phyloP scores from a whole-genome alignment of 768 basidiomycete genomes.

The Grammothele lineata region DNA sequence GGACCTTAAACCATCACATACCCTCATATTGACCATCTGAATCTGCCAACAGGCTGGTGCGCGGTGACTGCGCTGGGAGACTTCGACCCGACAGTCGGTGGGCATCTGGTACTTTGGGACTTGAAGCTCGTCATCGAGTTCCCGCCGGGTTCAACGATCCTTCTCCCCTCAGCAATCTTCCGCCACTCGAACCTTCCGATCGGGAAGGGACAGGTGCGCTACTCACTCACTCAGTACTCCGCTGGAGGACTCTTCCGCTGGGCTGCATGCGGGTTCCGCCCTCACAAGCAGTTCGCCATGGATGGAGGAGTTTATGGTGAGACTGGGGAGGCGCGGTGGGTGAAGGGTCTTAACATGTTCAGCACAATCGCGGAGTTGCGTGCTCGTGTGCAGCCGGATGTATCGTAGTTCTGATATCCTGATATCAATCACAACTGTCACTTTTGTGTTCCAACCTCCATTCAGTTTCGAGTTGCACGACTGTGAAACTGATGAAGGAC shows the following conservation, averaged over 20 bases:
- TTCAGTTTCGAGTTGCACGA: too few species aligned
- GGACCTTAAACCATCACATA: neutral
- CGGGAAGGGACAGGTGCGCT: neutral
- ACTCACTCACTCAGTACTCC: slow-evolving; percentile 7
- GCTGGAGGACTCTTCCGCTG: slow-evolving; percentile 10
- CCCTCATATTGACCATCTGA: slow-evolving; percentile 5
- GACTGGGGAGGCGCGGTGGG: too few species aligned
- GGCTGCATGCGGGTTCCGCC: too few species aligned
- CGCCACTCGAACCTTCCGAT: slow-evolving; percentile 15
- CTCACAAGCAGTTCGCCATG: too few species aligned
- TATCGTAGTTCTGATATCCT: too few species aligned
- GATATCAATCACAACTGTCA: too few species aligned
- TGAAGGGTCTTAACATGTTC: too few species aligned
- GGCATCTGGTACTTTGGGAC: slow-evolving; percentile 17
- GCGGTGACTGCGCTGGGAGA: slow-evolving; percentile 13
- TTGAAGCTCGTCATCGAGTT: slow-evolving; percentile 18
- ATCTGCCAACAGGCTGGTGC: slow-evolving; percentile 8
- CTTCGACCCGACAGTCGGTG: slow-evolving; percentile 11
- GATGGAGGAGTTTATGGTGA: too few species aligned
- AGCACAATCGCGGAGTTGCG: too few species aligned
- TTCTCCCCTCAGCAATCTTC: slow-evolving; percentile 19
- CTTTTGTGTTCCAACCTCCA: too few species aligned
- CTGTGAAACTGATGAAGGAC: too few species aligned
- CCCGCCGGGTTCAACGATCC: slow-evolving; percentile 15
- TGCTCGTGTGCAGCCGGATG: too few species aligned